These are phyloP conservation scores for Aspergillus mulundensis DNA, from an alignment of 495 filamentous ascomycete genomes.

Conservation along the genomic window DNA sequence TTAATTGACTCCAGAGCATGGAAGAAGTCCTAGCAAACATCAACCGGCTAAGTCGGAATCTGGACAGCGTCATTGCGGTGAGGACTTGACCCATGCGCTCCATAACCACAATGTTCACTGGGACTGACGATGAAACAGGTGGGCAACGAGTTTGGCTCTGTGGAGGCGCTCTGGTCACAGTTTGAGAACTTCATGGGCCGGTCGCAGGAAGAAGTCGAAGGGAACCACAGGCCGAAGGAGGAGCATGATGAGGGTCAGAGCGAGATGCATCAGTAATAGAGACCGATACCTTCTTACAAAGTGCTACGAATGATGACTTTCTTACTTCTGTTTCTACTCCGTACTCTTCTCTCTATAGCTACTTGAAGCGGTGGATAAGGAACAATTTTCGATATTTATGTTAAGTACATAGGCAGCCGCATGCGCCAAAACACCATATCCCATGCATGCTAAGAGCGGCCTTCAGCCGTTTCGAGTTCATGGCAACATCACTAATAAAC, in stretches of 20 bases:
- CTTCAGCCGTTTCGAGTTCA: conserved; percentile 29
- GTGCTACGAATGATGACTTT: conserved; percentile 1
- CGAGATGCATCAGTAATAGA: conserved; percentile 13
- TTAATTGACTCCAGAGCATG: conserved; percentile 56
- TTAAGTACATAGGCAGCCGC: conserved; percentile 25
- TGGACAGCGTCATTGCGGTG: conserved; percentile 91
- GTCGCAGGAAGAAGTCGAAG: conserved; percentile 50
- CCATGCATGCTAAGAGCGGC: conserved; percentile 43
- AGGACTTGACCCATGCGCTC: conserved; percentile 10
- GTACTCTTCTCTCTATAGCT: conserved; percentile 1
- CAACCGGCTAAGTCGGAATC: conserved; percentile 86
- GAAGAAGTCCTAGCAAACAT: conserved; percentile 94
- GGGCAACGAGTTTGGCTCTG: conserved; percentile 93
- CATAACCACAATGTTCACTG: too few species aligned
- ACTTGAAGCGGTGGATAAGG: background rate
- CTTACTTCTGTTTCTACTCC: background rate
- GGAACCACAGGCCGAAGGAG: conserved; percentile 18
- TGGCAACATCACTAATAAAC: conserved; percentile 31
- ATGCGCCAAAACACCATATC: conserved; percentile 43
- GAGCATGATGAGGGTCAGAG: conserved; percentile 19
- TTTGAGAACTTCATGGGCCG: conserved; percentile 96
- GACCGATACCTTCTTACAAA: background rate
- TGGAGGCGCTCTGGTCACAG: conserved; percentile 93
- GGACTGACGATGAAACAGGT: conserved; percentile 48
- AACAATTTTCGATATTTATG: conserved; percentile 13